Percentiles rank a stretch among this genome's conserved stretches.
Conservation (phyloP, 169 alveolate genomes). For the Amoebophrya sp. region DNA sequence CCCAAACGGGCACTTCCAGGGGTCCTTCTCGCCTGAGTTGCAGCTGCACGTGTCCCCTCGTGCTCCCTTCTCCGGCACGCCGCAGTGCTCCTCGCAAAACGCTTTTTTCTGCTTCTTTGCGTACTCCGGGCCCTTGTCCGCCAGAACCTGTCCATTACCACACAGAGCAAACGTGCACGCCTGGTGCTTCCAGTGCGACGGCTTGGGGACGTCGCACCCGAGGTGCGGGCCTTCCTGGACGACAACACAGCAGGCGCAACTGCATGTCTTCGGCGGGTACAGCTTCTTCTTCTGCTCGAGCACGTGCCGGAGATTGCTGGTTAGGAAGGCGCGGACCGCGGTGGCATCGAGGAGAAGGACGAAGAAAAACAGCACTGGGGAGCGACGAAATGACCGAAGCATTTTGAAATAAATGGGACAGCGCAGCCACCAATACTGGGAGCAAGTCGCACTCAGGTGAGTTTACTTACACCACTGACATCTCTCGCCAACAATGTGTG, state of each 20-base stretch:
- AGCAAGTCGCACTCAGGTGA: too few relatives aligned
- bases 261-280: background rate
- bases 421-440: too few relatives aligned
- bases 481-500: too few relatives aligned
- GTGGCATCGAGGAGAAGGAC: background rate
- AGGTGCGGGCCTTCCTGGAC: background rate
- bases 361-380: background rate
- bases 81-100: background rate
- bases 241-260: background rate
- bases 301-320: background rate
- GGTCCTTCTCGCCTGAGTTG: background rate
- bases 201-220: conserved; percentile 14
- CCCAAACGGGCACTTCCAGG: background rate
- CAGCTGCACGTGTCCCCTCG: background rate
- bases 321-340: background rate
- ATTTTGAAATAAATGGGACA: too few relatives aligned
- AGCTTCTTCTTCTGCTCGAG: too few relatives aligned
- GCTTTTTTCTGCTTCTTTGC: background rate
- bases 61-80: background rate
- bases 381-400: too few relatives aligned
- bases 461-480: too few relatives aligned
- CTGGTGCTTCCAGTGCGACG: background rate
- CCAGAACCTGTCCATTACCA: background rate
- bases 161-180: background rate
- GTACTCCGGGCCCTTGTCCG: background rate